Evolutionary conservation across 768 basidiomycete species (phyloP).

Genomic region (Tephrocybe sp.): DNA sequence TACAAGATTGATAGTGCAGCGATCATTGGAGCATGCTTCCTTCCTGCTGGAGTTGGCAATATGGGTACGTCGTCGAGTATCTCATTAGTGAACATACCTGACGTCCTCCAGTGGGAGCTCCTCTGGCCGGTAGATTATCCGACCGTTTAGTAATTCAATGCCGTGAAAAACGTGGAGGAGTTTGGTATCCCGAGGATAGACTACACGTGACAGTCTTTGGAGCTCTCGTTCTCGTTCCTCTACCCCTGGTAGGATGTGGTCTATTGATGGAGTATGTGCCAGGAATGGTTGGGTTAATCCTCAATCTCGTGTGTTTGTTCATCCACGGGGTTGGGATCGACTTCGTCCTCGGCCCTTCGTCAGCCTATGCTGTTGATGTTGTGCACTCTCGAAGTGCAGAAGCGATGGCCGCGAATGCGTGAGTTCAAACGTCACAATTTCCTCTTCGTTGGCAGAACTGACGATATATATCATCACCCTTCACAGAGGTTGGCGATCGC

Average conservation of each 20-base stretch:
- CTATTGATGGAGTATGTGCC: constrained; percentile 49
- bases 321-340: constrained; percentile 63
- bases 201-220: constrained; percentile 51
- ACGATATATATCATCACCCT: background rate
- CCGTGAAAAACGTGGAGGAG: constrained; percentile 46
- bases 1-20: constrained; percentile 58
- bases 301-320: constrained; percentile 57
- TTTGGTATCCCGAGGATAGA: constrained; percentile 70
- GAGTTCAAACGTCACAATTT: constrained; percentile 19
- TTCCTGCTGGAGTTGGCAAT: constrained; percentile 59
- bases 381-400: constrained; percentile 62
- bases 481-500: constrained; percentile 44
- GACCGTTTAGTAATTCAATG: constrained; percentile 50
- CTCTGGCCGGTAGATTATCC: constrained; percentile 56
- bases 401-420: constrained; percentile 56
- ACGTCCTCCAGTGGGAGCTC: constrained; percentile 49
- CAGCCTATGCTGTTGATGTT: constrained; percentile 60
- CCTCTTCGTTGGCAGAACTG: background rate
- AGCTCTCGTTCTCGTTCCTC: constrained; percentile 46
- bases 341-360: constrained; percentile 49
- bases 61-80: constrained; percentile 37
- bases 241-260: constrained; percentile 49
- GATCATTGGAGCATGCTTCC: constrained; percentile 56
- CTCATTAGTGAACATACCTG: background rate
- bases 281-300: constrained; percentile 45